Base-by-base conservation (phyloP, 768 basidiomycete genomes). In the Pisolithus orientalis region DNA sequence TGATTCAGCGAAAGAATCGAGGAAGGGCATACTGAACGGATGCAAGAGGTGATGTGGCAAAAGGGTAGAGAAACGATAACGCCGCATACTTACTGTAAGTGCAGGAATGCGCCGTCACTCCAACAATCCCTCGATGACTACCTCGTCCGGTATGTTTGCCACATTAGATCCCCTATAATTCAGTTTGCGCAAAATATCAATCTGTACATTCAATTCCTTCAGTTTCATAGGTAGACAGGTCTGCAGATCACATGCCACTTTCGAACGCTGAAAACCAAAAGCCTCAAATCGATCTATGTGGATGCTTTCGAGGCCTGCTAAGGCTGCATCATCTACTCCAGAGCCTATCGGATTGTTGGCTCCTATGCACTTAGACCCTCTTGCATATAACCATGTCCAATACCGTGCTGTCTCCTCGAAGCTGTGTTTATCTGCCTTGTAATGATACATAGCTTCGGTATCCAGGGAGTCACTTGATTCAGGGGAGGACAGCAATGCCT, bases 401-500 rank as follows among this genome's bases (percentile, higher is more conserved):
- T 94, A 94, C 39, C 80, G 77, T 51, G 94, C 94, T 4, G 94
- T 98, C 39, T 88, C 88, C 53, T 94, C 90, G 58, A 98, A 98
- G 60, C 87, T 85, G 27, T 73, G 71, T 65, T 85, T 86, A 66
- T 87, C 90, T 11, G 93, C 91, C 68, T 90, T 87, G 62, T 89
- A 98, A 64, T 96, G 95, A 67, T 96, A 96, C 11, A 95, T 94
- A 11, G 97, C 94, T 71, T 98, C 94, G 0, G 94, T 94, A 63
- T 98, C 94, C 71, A 96, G 94, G 0, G 94, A 94, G 64, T 97
- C 95, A 56, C 87, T 90, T 6, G 95, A 94, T 65, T 96, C 93
- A 1, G 95, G 95, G 8, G 86, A 88, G 69, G 93, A 95, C 17
- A 98, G 76, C 24, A 97, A 77, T 38, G 89, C 91, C 66, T 97